Base-by-base conservation (phyloP, 108 stramenopile species). In the Cyclotella baltica region DNA sequence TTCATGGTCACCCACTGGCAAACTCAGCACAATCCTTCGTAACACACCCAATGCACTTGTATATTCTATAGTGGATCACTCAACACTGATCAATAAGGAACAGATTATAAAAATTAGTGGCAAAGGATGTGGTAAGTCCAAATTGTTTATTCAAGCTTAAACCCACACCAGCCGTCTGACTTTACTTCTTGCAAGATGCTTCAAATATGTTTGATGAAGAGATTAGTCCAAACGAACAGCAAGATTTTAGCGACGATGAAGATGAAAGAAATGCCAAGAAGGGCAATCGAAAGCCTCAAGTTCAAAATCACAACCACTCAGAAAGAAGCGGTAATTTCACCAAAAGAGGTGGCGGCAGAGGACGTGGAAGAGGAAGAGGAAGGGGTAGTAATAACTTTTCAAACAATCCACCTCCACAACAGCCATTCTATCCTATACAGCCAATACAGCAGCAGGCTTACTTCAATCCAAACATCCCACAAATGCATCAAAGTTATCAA, bases 131-230 rank as follows among this genome's bases (percentile, higher is more conserved):
- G 89, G 83, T 84, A 75, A 73, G 83, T 74, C 48, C 6, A 0
- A 67, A 19, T 3, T 36, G 8, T 36, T 59, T 35, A 18, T 59
- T 1, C 9, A 33, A 62, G 4, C 27, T 67, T 43, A n/a, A 20
- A 31, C 27, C 47, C 8, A 3, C 28, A 46, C 27, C 36, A 35
- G 28, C 3, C n/a, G n/a, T n/a, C 19, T 66, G 10, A 29, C 46
- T 27, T 43, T 66, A 5, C 56, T 38, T 50, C 4, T 6, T 82
- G 2, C n/a, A 27, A 84, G 90, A 95, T 73, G 94, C 94, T 4
- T 95, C 94, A 10, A 95, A 95, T 80, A 57, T 93, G 11, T 88
- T 89, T 76, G 94, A 95, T 68, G 94, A 95, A 73, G 94, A 95
- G 69, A 73, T 90, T 34, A 77, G 87, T 66, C 66, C 77, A 18